Conservation (phyloP, 441 rosid genomes). For the Erysimum cheiri region DNA sequence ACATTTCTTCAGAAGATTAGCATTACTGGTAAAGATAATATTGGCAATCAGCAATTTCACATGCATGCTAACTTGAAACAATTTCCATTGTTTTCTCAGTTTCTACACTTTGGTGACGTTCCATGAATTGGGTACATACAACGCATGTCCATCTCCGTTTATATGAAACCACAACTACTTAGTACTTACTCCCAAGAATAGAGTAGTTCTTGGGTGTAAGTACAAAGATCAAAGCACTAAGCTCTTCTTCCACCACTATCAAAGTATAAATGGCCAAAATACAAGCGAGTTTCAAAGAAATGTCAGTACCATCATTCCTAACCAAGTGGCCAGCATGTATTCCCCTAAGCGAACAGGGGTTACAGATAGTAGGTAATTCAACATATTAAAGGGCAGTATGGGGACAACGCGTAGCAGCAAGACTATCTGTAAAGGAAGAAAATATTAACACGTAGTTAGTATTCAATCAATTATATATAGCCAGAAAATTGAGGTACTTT, state of each 20-base stretch:
- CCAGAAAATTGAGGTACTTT: slow-evolving; percentile 12
- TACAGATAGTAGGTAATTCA: slow-evolving; percentile 86
- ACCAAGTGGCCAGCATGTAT: slow-evolving; percentile 86
- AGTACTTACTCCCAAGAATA: neutral
- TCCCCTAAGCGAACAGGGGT: slow-evolving; percentile 75
- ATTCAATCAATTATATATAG: neutral
- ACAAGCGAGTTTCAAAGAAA: slow-evolving; percentile 1
- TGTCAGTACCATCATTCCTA: slow-evolving; percentile 85
- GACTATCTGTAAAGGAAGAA: slow-evolving; percentile 46
- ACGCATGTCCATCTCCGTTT: slow-evolving; percentile 12
- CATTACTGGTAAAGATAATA: neutral
- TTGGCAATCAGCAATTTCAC: slow-evolving; percentile 4
- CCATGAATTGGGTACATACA: slow-evolving; percentile 4
- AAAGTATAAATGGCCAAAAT: slow-evolving; percentile 13
- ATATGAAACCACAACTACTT: neutral
- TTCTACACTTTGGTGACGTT: neutral
- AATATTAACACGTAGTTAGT: slow-evolving; percentile 26
- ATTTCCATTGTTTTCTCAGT: neutral
- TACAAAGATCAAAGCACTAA: slow-evolving; percentile 3
- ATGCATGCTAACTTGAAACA: slow-evolving; percentile 15
- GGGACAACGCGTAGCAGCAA: slow-evolving; percentile 90
- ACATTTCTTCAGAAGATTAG: slow-evolving; percentile 29
- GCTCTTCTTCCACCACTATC: slow-evolving; percentile 23
- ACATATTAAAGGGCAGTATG: slow-evolving; percentile 75
- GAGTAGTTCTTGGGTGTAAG: slow-evolving; percentile 5